Evolutionary conservation across 1,284 basidiomycete genomes (phyloP), one percentile per base, ranked within the genome.

Genomic region (Malassezia restricta): DNA sequence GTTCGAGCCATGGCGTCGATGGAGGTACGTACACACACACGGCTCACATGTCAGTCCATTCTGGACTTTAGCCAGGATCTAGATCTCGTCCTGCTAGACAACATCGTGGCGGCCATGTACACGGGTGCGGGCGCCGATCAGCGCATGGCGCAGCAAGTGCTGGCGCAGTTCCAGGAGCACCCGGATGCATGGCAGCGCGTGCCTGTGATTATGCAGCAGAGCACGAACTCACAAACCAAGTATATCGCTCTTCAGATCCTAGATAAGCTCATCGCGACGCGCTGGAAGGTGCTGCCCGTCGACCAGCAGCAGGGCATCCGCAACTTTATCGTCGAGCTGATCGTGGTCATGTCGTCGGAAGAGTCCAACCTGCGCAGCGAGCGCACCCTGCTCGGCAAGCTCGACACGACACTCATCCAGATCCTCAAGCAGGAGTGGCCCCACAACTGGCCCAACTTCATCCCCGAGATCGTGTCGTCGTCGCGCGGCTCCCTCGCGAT

Each of bases 361-460:
- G 40, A 76, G 53, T 57, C 61, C 40, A 79, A 82, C 30, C 81
- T 95, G 78, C 81, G 87, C 57, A 84, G 86, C 73, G 89, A 98
- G 77, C 95, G 88, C 79, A 87, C 87, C 6, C 96, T 91, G 71
- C 75, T 98, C 66, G 92, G 94, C 76, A 99, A 99, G 77, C 81
- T 99, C 60, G 95, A 99, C 75, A 79, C 96, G 43, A 90, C 92
- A 28, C 80, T 99, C 39, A 87, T 99, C 49, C 88, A 92, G 78
- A 95, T 99, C 59, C 79, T 99, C 63, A 99, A 98, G 77, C 94
- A 98, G 78, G 94, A 96, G 74, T 99, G 94, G 94, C 94, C 92
- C 17, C 89, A 96, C 74, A 91, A 95, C 70, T 99, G 94, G 94
- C 91, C 92, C 27, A 86, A 82, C 11, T 98, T 98, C 78, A 96